These are phyloP conservation scores for Boletus huronensis DNA, from an alignment of 768 basidiomycete genomes.

Conservation along the genomic window DNA sequence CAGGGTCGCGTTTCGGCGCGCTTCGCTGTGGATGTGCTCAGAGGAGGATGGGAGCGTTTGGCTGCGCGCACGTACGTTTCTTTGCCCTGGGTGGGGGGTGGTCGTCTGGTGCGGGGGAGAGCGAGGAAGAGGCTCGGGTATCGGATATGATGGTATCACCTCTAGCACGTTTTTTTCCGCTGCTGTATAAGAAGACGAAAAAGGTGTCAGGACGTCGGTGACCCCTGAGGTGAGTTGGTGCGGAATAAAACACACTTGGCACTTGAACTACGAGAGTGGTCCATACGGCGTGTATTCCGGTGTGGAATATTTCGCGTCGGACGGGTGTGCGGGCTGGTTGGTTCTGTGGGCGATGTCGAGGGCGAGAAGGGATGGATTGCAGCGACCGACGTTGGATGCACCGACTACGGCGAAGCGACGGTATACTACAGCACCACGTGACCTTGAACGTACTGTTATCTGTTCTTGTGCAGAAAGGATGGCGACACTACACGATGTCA, in stretches of 20 bases:
- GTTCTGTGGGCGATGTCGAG: not conserved
- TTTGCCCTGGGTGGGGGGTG: constrained; percentile 37
- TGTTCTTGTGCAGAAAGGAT: too few species aligned
- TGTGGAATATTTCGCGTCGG: not conserved
- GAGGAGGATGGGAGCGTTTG: not conserved
- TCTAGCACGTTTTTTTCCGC: constrained; percentile 51
- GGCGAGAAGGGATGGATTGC: constrained; percentile 13
- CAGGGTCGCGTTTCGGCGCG: constrained; percentile 73
- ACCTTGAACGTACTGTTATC: not conserved
- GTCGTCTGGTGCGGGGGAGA: constrained; percentile 34
- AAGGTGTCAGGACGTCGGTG: not conserved
- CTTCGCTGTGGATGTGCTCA: constrained; percentile 44
- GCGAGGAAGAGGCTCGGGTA: constrained; percentile 29
- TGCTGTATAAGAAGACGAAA: constrained; percentile 6
- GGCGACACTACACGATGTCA: too few species aligned
- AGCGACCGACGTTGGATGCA: constrained; percentile 13
- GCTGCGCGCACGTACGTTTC: constrained; percentile 41
- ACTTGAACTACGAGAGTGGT: not conserved
- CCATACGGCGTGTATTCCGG: constrained; percentile 9
- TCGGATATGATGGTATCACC: constrained; percentile 11
- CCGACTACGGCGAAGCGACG: not conserved
- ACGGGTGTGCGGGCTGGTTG: not conserved
- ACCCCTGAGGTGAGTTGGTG: not conserved
- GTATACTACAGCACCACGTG: constrained; percentile 4
- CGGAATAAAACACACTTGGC: constrained; percentile 27